A percentile compares a stretch with the other conserved stretches of the same genome.
Conservation (phyloP, 2,329 filamentous ascomycete genomes). For the Seiridium unicorne region DNA sequence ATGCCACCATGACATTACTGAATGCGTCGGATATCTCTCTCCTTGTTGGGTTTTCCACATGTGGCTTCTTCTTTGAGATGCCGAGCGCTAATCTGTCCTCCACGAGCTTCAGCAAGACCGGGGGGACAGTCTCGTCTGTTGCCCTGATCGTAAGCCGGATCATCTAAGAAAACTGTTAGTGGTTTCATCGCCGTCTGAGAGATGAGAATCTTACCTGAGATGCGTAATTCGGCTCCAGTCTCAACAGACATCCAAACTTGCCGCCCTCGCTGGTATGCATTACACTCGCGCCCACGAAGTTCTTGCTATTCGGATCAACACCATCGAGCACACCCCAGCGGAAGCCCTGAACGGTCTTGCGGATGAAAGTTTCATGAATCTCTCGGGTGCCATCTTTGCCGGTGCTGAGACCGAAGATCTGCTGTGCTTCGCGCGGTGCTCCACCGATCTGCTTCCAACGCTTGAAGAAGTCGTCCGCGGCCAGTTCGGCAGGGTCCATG, state of each 20-base stretch:
- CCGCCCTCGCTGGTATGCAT: slow-evolving; percentile 78
- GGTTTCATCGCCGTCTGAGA: slow-evolving; percentile 10
- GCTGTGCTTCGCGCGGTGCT: slow-evolving; percentile 80
- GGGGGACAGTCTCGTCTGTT: slow-evolving; percentile 86
- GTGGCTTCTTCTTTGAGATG: slow-evolving; percentile 37
- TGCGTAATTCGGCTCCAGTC: slow-evolving; percentile 90
- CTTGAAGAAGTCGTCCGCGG: slow-evolving; percentile 95
- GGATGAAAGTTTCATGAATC: slow-evolving; percentile 69
- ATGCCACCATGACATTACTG: slow-evolving; percentile 53
- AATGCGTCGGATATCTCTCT: slow-evolving; percentile 56
- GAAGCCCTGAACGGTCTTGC: slow-evolving; percentile 76
- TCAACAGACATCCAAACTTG: slow-evolving; percentile 90
- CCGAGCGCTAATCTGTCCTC: slow-evolving; percentile 72
- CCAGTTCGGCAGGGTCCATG: slow-evolving; percentile 87
- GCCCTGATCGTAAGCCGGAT: slow-evolving; percentile 90
- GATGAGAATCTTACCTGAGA: slow-evolving; percentile 68
- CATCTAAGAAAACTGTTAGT: slow-evolving; percentile 64
- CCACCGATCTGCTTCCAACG: slow-evolving; percentile 98
- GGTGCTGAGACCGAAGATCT: slow-evolving; percentile 69
- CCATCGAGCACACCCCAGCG: slow-evolving; percentile 82
- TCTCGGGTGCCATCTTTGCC: slow-evolving; percentile 57
- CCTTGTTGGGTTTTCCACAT: slow-evolving; percentile 38
- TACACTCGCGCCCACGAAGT: slow-evolving; percentile 89
- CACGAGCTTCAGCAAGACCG: slow-evolving; percentile 80
- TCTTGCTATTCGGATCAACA: slow-evolving; percentile 90